Percentiles rank a stretch among this genome's conserved stretches.
phyloP scores from a whole-genome alignment of 306 rosid species.

The Vigna nakashimae region DNA sequence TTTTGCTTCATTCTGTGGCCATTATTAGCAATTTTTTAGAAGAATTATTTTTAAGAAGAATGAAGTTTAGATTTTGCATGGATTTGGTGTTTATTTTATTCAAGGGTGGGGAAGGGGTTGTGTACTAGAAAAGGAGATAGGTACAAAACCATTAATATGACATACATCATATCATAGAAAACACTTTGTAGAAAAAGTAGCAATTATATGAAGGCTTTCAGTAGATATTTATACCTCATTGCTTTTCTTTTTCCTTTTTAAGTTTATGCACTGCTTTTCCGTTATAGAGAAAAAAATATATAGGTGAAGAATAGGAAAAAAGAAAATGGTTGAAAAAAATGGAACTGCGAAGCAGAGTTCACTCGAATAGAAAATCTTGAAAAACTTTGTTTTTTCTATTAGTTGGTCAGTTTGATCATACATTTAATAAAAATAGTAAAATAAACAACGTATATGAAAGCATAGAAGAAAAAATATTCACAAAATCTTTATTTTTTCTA shows the following conservation, averaged over 20 bases:
- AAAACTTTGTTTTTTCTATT: no score
- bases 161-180: conserved; percentile 4
- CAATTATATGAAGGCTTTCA: conserved; percentile 32
- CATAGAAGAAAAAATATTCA: no score
- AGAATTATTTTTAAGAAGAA: conserved; percentile 8
- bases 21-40: conserved; percentile 33
- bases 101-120: not conserved
- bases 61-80: conserved; percentile 33
- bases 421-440: no score
- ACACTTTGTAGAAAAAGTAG: conserved; percentile 35
- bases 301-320: no score
- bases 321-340: no score
- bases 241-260: not conserved
- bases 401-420: no score
- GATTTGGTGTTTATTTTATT: not conserved
- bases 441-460: no score
- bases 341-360: no score
- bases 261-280: not conserved
- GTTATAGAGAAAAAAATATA: no score
- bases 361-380: no score
- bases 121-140: conserved; percentile 18
- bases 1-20: conserved; percentile 50
- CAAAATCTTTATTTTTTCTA: no score
- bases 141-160: not conserved
- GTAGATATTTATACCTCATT: conserved; percentile 25